phyloP scores from a whole-genome alignment of 129 eudicot species.

The Ambrosia trifida region DNA sequence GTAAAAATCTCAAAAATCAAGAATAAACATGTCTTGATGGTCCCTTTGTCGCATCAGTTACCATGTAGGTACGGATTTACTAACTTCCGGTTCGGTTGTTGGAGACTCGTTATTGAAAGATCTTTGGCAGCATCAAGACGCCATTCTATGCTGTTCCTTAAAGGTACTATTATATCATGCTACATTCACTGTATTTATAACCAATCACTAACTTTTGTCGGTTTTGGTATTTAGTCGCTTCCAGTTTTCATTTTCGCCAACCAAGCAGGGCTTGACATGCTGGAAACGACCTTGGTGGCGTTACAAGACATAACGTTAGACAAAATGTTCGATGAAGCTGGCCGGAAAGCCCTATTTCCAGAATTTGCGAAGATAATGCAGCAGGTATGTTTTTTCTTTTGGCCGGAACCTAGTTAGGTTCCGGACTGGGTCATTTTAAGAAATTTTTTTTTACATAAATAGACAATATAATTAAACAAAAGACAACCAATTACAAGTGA shows the following conservation, averaged over 20 bases:
- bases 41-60: constrained; percentile 47
- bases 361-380: constrained; percentile 94
- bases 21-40: neutral
- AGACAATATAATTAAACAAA: too few species aligned
- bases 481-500: too few species aligned
- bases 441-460: too few species aligned
- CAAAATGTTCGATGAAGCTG: constrained; percentile 87
- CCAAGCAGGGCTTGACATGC: constrained; percentile 97
- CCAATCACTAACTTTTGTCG: neutral
- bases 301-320: constrained; percentile 87
- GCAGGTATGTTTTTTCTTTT: constrained; percentile 51
- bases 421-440: neutral
- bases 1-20: neutral
- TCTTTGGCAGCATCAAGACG: constrained; percentile 98
- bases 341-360: constrained; percentile 68
- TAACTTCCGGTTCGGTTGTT: constrained; percentile 51
- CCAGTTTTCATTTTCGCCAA: constrained; percentile 91
- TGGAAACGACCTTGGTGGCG: constrained; percentile 90
- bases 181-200: neutral
- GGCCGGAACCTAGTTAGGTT: too few species aligned
- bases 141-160: constrained; percentile 92
- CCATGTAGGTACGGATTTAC: constrained; percentile 75
- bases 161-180: constrained; percentile 48
- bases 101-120: constrained; percentile 67
- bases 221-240: constrained; percentile 51